These are phyloP conservation scores for Polyplosphaeria fusca DNA, from an alignment of 495 filamentous ascomycete genomes.

Conservation along the genomic window DNA sequence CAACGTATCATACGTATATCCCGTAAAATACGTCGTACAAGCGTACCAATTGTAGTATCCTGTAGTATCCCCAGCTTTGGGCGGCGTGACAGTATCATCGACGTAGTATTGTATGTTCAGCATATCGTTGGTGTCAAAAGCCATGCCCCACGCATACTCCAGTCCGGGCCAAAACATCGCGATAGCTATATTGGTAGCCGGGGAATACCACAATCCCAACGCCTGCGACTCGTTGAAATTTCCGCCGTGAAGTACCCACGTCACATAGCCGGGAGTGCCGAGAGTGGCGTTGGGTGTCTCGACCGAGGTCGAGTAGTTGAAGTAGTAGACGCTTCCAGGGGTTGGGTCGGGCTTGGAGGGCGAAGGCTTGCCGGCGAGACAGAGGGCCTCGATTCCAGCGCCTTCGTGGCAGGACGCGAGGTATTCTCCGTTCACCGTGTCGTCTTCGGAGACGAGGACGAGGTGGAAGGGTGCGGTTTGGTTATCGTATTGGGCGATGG, in stretches of 20 bases:
- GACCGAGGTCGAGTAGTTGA: slow-evolving; percentile 38
- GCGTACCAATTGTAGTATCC: slow-evolving; percentile 49
- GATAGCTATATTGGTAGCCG: slow-evolving; percentile 52
- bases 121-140: slow-evolving; percentile 45
- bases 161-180: slow-evolving; percentile 46
- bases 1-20: slow-evolving; percentile 52
- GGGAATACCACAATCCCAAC: slow-evolving; percentile 43
- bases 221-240: slow-evolving; percentile 39
- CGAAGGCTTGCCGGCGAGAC: slow-evolving; percentile 37
- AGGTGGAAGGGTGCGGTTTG: slow-evolving; percentile 40
- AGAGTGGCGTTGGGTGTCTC: slow-evolving; percentile 27
- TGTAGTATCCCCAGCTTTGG: slow-evolving; percentile 23
- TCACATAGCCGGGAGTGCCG: slow-evolving; percentile 42
- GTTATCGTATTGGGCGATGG: slow-evolving; percentile 19
- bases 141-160: slow-evolving; percentile 33
- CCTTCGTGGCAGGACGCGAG: slow-evolving; percentile 55
- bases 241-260: slow-evolving; percentile 44
- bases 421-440: slow-evolving; percentile 40
- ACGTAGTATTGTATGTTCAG: slow-evolving; percentile 48
- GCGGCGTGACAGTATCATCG: slow-evolving; percentile 46
- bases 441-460: slow-evolving; percentile 34
- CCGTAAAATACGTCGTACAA: slow-evolving; percentile 50
- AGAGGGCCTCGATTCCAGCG: slow-evolving; percentile 54
- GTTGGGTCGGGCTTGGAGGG: slow-evolving; percentile 15
- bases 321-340: slow-evolving; percentile 27